phyloP scores from a whole-genome alignment of 179 eudicot species.

The Patellifolia procumbens region DNA sequence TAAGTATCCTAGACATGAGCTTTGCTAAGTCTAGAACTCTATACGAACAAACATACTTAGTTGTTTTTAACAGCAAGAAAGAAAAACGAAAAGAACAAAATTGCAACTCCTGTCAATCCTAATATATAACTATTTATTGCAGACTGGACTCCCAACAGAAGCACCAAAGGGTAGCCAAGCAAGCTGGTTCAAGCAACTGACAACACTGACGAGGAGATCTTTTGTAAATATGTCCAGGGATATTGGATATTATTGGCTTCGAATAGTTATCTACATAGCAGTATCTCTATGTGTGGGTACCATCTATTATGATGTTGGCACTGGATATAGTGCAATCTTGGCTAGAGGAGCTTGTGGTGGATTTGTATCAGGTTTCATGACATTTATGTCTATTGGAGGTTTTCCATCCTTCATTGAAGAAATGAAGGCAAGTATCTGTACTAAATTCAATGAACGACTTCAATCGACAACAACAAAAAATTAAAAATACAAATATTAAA shows the following conservation, averaged over 20 bases:
- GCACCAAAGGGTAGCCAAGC: conserved; percentile 69
- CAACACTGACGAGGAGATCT: conserved; percentile 71
- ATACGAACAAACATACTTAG: background rate
- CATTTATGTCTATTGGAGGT: conserved; percentile 96
- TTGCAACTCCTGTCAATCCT: background rate
- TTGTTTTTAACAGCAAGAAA: background rate
- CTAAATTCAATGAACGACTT: background rate
- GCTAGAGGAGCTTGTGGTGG: conserved; percentile 92
- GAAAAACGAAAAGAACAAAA: background rate
- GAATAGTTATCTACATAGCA: conserved; percentile 54
- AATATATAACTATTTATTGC: conserved; percentile 24
- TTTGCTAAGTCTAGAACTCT: background rate
- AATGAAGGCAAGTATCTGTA: conserved; percentile 58
- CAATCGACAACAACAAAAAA: too few relatives aligned
- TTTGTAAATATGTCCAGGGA: conserved; percentile 85
- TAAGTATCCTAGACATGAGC: conserved; percentile 33
- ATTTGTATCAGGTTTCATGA: conserved; percentile 86
- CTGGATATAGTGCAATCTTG: conserved; percentile 64
- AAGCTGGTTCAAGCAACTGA: conserved; percentile 76
- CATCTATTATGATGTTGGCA: conserved; percentile 74
- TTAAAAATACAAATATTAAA: too few relatives aligned
- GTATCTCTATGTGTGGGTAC: conserved; percentile 80
- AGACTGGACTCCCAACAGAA: conserved; percentile 54
- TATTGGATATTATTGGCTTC: conserved; percentile 80
- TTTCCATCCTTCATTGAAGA: conserved; percentile 97